Percentiles rank a stretch among this genome's conserved stretches.
Evolutionary conservation across 2,329 filamentous ascomycete species (phyloP).

Genomic region (Elsinoe australis): DNA sequence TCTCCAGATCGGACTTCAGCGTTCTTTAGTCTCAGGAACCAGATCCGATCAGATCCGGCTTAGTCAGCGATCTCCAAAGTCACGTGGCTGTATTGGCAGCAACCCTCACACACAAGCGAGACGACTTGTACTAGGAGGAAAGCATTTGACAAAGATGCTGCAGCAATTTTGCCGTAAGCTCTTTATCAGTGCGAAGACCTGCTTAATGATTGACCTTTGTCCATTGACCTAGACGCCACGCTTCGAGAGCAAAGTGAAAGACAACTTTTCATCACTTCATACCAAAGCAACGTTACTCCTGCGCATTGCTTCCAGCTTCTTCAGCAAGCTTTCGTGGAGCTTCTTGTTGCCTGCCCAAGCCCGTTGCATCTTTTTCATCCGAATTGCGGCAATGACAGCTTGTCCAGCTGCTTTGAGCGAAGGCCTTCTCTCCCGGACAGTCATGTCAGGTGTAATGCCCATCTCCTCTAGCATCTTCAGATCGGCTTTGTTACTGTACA

Average conservation of each 20-base stretch:
- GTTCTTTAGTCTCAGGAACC: too few relatives aligned
- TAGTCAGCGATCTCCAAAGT: too few relatives aligned
- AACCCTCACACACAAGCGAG: too few relatives aligned
- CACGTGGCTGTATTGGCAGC: too few relatives aligned
- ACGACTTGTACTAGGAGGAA: too few relatives aligned
- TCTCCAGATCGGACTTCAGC: too few relatives aligned
- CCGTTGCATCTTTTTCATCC: conserved; percentile 45
- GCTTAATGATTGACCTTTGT: too few relatives aligned
- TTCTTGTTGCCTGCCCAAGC: conserved; percentile 46
- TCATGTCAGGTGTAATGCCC: conserved; percentile 53
- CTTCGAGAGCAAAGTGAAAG: conserved; percentile 2
- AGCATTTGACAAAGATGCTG: too few relatives aligned
- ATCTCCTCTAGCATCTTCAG: conserved; percentile 78
- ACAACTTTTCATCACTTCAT: conserved; percentile 4
- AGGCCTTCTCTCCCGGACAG: conserved; percentile 38
- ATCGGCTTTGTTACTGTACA: conserved; percentile 77
- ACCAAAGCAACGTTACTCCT: not conserved
- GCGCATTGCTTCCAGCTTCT: conserved; percentile 41
- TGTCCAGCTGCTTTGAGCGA: conserved; percentile 43
- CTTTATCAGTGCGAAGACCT: too few relatives aligned
- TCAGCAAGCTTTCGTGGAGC: conserved; percentile 40
- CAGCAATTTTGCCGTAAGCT: too few relatives aligned
- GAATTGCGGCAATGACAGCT: conserved; percentile 42
- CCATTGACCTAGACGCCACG: conserved; percentile 8
- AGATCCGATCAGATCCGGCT: too few relatives aligned